Conservation (phyloP, 116 monocot genomes). For the Phalaenopsis hybrid region DNA sequence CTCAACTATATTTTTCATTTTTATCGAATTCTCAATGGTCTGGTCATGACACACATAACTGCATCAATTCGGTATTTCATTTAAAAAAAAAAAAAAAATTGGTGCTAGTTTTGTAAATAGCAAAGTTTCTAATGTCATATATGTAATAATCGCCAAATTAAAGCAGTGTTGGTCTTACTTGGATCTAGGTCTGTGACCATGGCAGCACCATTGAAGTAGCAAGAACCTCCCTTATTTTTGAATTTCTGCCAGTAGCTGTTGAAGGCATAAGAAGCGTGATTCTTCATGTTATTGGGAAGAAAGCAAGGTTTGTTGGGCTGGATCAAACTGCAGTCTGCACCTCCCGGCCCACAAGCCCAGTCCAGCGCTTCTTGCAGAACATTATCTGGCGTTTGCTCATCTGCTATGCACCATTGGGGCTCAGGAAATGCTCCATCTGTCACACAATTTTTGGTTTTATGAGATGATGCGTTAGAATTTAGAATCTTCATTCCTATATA, state of each 20-base stretch:
- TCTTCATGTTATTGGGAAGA: constrained; percentile 57
- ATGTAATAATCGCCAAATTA: too few relatives aligned
- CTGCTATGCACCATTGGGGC: constrained; percentile 83
- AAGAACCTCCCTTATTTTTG: constrained; percentile 67
- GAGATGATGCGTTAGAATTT: too few relatives aligned
- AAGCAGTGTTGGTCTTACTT: constrained; percentile 36
- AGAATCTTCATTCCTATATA: too few relatives aligned
- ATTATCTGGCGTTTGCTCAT: constrained; percentile 67
- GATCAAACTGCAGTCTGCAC: constrained; percentile 69
- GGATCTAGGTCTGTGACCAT: constrained; percentile 68
- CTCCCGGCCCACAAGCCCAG: constrained; percentile 81
- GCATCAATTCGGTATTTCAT: too few relatives aligned
- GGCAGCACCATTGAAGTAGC: constrained; percentile 75
- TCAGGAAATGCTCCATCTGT: constrained; percentile 27
- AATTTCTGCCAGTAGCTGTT: constrained; percentile 85
- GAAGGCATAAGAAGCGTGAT: constrained; percentile 88
- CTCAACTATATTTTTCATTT: too few relatives aligned
- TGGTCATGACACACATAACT: too few relatives aligned
- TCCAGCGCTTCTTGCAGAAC: constrained; percentile 68
- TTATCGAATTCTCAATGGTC: too few relatives aligned
- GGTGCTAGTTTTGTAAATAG: too few relatives aligned
- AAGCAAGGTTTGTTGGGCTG: constrained; percentile 50
- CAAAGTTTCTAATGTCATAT: too few relatives aligned
- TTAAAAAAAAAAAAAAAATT: too few relatives aligned
- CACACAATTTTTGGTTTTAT: neutral